These are phyloP conservation scores for Vicia faba DNA, from an alignment of 306 rosid genomes.

Conservation along the genomic window DNA sequence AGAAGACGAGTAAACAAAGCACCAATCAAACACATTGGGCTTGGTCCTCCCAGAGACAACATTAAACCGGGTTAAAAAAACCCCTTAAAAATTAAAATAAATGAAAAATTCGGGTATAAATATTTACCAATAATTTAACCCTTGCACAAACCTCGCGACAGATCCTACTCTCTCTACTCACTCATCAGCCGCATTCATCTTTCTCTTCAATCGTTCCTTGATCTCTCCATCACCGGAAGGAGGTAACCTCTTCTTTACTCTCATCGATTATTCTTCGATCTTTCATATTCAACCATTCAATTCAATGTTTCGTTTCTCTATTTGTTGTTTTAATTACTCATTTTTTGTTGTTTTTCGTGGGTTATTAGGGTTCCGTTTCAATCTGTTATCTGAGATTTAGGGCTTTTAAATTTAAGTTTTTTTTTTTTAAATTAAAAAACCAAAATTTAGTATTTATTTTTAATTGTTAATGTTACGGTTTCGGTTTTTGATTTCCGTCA, in stretches of 20 bases:
- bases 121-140: neutral
- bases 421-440: conserved; percentile 3
- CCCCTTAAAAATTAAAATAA: too few species aligned
- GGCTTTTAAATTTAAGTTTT: conserved; percentile 1
- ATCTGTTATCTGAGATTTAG: conserved; percentile 18
- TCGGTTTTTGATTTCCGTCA: neutral
- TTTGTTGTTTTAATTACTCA: neutral
- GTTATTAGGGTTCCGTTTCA: conserved; percentile 27
- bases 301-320: neutral
- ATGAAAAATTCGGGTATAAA: conserved; percentile 11
- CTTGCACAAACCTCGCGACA: neutral
- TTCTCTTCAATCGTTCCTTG: neutral
- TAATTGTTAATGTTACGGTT: neutral
- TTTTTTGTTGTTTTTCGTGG: neutral
- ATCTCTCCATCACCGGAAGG: too few species aligned
- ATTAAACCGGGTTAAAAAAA: too few species aligned
- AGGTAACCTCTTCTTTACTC: too few species aligned
- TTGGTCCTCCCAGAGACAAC: too few species aligned
- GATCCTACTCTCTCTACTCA: conserved; percentile 22
- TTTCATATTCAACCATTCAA: neutral
- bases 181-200: neutral
- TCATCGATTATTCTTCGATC: neutral
- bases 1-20: too few species aligned
- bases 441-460: neutral
- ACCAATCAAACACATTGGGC: too few species aligned